Conservation (phyloP, 2,329 filamentous ascomycete species). For the Colletotrichum lupini region DNA sequence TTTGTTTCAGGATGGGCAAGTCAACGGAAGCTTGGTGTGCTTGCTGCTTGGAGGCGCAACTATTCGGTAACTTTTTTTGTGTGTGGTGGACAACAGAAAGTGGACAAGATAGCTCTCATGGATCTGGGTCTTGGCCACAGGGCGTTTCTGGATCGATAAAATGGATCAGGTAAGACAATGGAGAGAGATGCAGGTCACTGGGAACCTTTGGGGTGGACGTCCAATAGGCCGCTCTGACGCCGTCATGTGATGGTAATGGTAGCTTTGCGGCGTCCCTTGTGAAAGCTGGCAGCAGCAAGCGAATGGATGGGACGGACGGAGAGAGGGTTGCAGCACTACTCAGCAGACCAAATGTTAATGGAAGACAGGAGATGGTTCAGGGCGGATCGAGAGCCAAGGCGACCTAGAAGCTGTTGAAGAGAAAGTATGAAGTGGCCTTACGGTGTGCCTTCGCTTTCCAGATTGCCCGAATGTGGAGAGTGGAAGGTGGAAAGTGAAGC, state of each 20-base stretch:
- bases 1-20: conserved; percentile 11
- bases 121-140: conserved; percentile 3
- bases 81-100: neutral
- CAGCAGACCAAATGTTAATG: neutral
- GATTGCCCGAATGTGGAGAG: neutral
- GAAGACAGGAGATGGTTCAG: neutral
- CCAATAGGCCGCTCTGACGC: conserved; percentile 20
- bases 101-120: conserved; percentile 8
- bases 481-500: neutral
- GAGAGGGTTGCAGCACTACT: neutral
- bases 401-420: neutral
- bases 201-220: conserved; percentile 10
- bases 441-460: neutral
- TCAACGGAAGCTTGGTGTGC: neutral
- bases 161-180: conserved; percentile 12
- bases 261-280: neutral
- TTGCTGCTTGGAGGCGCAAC: neutral
- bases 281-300: conserved; percentile 28
- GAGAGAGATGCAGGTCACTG: conserved; percentile 14
- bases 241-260: conserved; percentile 33
- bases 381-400: neutral
- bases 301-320: neutral
- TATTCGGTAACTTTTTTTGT: neutral
- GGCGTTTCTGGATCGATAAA: conserved; percentile 9
- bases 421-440: conserved; percentile 4